Conservation (phyloP, 345 rosid species). For the Hypericum androsaemum region DNA sequence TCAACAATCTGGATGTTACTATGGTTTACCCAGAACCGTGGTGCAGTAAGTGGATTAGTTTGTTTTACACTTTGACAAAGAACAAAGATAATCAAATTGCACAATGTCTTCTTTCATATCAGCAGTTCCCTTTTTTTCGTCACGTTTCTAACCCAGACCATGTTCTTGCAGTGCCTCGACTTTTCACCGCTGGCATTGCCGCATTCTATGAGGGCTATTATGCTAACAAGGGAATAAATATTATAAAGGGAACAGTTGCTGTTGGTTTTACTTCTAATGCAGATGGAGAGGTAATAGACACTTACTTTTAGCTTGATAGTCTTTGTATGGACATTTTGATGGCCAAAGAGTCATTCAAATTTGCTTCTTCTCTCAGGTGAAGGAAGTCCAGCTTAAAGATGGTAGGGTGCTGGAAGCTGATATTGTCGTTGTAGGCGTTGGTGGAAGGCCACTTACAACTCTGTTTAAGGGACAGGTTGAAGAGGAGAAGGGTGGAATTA, state of each 20-base stretch:
- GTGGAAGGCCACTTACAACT: conserved; percentile 69
- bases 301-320: background rate
- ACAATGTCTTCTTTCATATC: no score
- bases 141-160: conserved; percentile 3
- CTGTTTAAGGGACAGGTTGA: conserved; percentile 85
- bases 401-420: conserved; percentile 85
- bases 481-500: conserved; percentile 94
- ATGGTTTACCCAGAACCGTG: conserved; percentile 99
- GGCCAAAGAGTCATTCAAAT: background rate
- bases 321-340: no score
- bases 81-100: no score
- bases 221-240: conserved; percentile 67
- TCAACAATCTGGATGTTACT: conserved; percentile 68
- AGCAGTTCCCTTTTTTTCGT: no score
- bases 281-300: conserved; percentile 60
- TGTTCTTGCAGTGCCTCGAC: conserved; percentile 84
- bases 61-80: no score
- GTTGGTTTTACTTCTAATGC: conserved; percentile 72
- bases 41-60: conserved; percentile 75
- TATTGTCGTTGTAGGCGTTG: conserved; percentile 96
- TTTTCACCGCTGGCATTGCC: conserved; percentile 84
- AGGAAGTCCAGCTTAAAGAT: conserved; percentile 86
- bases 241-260: conserved; percentile 94
- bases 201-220: conserved; percentile 92
- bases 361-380: conserved; percentile 44